phyloP scores from a whole-genome alignment of 139 green algal species.

The Mesostigma viride region DNA sequence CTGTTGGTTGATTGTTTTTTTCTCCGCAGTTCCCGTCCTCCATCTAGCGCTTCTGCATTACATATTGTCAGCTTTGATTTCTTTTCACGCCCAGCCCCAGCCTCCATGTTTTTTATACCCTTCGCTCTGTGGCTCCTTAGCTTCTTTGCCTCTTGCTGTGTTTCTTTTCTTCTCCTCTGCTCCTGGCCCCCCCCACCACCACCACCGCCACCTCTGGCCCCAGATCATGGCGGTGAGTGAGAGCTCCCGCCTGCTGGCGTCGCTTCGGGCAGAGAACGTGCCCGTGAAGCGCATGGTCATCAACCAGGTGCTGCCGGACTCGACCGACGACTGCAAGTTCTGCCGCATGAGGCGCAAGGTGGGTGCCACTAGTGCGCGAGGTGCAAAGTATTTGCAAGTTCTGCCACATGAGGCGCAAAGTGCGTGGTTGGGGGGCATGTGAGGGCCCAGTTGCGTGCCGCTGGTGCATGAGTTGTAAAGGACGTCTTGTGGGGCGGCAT shows the following conservation, averaged over 20 bases:
- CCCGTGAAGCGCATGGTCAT: slow-evolving; percentile 75
- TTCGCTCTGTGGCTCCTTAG: too few species aligned
- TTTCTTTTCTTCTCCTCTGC: not conserved
- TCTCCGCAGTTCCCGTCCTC: too few species aligned
- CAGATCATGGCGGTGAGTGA: slow-evolving; percentile 77
- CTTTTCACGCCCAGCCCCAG: not conserved
- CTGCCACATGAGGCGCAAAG: slow-evolving; percentile 28
- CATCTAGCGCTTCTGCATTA: too few species aligned
- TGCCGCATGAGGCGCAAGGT: slow-evolving; percentile 30
- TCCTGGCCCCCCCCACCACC: not conserved
- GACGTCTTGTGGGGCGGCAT: too few species aligned
- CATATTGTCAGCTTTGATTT: not conserved
- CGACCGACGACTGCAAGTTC: slow-evolving; percentile 28
- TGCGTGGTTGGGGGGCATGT: too few species aligned
- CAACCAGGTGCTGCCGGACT: slow-evolving; percentile 67
- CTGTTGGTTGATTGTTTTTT: too few species aligned
- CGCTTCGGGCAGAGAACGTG: slow-evolving; percentile 64
- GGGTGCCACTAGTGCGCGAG: too few species aligned
- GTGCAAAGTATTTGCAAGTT: too few species aligned
- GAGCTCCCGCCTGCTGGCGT: slow-evolving; percentile 57
- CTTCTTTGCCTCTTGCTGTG: not conserved
- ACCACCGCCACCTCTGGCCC: not conserved
- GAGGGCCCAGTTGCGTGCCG: too few species aligned
- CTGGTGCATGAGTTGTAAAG: too few species aligned
- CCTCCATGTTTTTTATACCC: not conserved